These are phyloP conservation scores for Pseudogymnoascus sp. DNA, from an alignment of 2,329 filamentous ascomycete species.

Conservation along the genomic window DNA sequence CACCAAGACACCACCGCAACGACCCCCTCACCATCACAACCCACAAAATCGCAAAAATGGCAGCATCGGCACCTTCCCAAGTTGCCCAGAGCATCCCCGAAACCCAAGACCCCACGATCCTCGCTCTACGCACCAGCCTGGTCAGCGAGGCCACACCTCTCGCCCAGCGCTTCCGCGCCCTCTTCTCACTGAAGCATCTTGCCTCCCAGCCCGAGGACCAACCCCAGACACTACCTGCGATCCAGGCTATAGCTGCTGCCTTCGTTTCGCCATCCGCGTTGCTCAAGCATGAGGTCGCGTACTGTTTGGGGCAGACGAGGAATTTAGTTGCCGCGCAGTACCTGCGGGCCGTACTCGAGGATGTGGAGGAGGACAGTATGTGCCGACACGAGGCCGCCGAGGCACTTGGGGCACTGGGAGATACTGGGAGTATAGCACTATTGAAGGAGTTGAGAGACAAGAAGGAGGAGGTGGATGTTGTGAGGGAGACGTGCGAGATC, in stretches of 20 bases:
- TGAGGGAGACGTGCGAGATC: slow-evolving; percentile 96
- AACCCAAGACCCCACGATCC: slow-evolving; percentile 32
- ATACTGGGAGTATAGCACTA: slow-evolving; percentile 64
- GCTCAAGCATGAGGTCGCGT: slow-evolving; percentile 93
- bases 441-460: slow-evolving; percentile 69
- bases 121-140: slow-evolving; percentile 62
- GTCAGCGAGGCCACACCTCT: slow-evolving; percentile 75
- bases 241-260: slow-evolving; percentile 78
- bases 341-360: slow-evolving; percentile 65
- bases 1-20: background rate
- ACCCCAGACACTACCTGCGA: slow-evolving; percentile 49
- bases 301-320: slow-evolving; percentile 88
- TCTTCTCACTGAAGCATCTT: slow-evolving; percentile 95
- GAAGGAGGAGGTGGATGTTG: slow-evolving; percentile 65
- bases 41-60: slow-evolving; percentile 5
- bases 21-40: background rate
- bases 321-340: slow-evolving; percentile 67
- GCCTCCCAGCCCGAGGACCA: slow-evolving; percentile 59
- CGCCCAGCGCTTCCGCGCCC: slow-evolving; percentile 83
- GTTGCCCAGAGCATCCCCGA: background rate
- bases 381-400: slow-evolving; percentile 95
- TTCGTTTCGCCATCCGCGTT: slow-evolving; percentile 81
- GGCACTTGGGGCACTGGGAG: slow-evolving; percentile 80
- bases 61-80: background rate
- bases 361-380: slow-evolving; percentile 85